Evolutionary conservation across 306 rosid species (phyloP).

Genomic region (Rubus idaeus): DNA sequence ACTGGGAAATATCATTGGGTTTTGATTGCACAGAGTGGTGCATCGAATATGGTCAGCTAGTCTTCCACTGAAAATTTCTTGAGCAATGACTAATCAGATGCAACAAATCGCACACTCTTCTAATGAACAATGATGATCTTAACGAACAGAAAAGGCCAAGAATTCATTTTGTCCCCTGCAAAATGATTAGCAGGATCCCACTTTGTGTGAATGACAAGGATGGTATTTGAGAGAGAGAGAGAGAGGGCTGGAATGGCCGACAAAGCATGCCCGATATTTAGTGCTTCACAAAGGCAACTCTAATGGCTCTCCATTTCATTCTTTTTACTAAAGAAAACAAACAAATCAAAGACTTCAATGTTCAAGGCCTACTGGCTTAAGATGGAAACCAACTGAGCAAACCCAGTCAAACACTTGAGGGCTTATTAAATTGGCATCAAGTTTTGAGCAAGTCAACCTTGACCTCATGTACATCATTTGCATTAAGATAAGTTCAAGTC

Average conservation of each 20-base stretch:
- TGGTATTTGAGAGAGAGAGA: not conserved
- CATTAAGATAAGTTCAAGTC: not conserved
- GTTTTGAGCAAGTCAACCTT: conserved; percentile 7
- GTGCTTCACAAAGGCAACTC: conserved; percentile 17
- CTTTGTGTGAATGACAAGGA: conserved; percentile 22
- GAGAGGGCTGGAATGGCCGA: conserved; percentile 27
- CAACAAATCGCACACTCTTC: conserved; percentile 14
- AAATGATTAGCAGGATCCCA: conserved; percentile 33
- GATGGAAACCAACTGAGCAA: conserved; percentile 8
- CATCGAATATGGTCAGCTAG: not conserved
- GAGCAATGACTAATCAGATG: not conserved
- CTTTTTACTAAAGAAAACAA: not conserved
- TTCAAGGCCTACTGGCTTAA: not conserved
- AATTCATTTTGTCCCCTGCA: conserved; percentile 17
- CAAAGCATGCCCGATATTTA: conserved; percentile 32
- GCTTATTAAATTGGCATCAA: not conserved
- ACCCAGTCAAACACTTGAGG: not conserved
- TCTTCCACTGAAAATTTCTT: not conserved
- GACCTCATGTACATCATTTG: not conserved
- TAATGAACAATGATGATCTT: conserved; percentile 22
- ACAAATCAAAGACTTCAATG: not conserved
- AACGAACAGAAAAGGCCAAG: conserved; percentile 13
- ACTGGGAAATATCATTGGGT: conserved; percentile 7
- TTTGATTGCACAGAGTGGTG: conserved; percentile 4
- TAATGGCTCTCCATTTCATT: not conserved